Base-by-base conservation (phyloP, 768 basidiomycete species). In the Lentinus brumalis region DNA sequence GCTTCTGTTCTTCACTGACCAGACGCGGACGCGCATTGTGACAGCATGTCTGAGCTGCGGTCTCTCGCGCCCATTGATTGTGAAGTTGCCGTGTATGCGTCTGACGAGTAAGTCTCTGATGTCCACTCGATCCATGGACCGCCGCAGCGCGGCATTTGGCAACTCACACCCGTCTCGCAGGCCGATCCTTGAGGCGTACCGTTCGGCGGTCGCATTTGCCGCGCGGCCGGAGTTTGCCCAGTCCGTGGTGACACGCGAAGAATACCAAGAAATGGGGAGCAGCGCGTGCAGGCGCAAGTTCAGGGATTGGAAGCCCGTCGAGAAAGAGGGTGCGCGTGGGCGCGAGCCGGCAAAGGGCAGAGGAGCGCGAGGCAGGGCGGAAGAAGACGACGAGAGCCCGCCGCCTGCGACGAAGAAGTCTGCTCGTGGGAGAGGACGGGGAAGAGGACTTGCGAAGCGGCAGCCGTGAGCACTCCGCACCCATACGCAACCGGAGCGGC, bases 211-310 rank as follows among this genome's bases (percentile, higher is more conserved):
- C 55, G 75, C 80, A 15, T 86, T 92, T 65, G 83, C 85, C 29
- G 78, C 73, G 53, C 76, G 77, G 18, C 75, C 84, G 29, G 77
- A 78, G 42, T 88, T 89, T 65, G 53, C 76, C 0, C 74, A 78
- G 35, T 75, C 77, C 18, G 80, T 84, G 32, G 84, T 94, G 62
- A 92, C 92, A 4, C 79, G 89, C 46, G 85, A 83, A 50, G 94
- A 98, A 71, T 98, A 96, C 74, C 77, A 84, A 51, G 95, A 98
- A 75, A 82, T 82, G 61, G 95, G 95, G 39, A 89, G 86, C 65
- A 83, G 78, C 60, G 88, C 89, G 58, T 85, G 85, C 60, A 83
- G 92, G 64, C 80, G 87, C 59, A 92, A 90, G 70, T 92, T 95
- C 74, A 78, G 73, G 29, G 83, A 85, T 61, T 86, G 86, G 86